phyloP scores from a whole-genome alignment of 225 moss, liverwort and hornwort genomes.

The Physcomitrellopsis africana region DNA sequence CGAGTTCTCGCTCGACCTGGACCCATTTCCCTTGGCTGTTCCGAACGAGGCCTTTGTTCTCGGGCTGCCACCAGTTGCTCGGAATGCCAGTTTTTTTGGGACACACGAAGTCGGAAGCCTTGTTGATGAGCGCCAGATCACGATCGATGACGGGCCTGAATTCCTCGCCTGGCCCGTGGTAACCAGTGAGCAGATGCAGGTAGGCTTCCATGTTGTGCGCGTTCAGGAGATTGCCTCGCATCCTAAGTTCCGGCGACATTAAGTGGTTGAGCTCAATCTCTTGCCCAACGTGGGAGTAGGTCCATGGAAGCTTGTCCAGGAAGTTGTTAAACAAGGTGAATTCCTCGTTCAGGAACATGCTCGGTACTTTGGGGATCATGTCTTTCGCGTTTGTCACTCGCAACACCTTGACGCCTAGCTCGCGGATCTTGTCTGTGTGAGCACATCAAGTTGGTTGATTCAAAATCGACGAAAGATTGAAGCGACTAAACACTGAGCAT shows the following conservation, averaged over 20 bases:
- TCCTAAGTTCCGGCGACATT: slow-evolving; percentile 40
- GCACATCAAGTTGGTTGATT: no score
- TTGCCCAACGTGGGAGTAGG: slow-evolving; percentile 66
- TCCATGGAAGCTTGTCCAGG: slow-evolving; percentile 60
- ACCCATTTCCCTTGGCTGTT: slow-evolving; percentile 37
- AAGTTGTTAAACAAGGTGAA: slow-evolving; percentile 37
- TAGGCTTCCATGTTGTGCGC: slow-evolving; percentile 72
- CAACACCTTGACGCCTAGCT: slow-evolving; percentile 65
- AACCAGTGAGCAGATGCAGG: slow-evolving; percentile 65
- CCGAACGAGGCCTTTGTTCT: slow-evolving; percentile 61
- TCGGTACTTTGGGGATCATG: slow-evolving; percentile 59
- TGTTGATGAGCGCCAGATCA: slow-evolving; percentile 72
- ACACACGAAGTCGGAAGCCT: slow-evolving; percentile 43
- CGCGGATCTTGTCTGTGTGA: slow-evolving; percentile 32
- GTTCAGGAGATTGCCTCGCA: slow-evolving; percentile 29
- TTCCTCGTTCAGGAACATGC: slow-evolving; percentile 38
- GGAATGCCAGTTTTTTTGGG: slow-evolving; percentile 48
- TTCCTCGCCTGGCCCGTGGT: slow-evolving; percentile 22
- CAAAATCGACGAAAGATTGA: neutral
- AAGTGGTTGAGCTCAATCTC: slow-evolving; percentile 45
- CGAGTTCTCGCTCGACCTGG: slow-evolving; percentile 36
- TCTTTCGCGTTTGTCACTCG: slow-evolving; percentile 58
- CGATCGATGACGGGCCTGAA: slow-evolving; percentile 38
- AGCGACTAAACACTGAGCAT: no score
- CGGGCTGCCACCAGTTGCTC: slow-evolving; percentile 68